These are phyloP conservation scores for Leucocoprinus sp. DNA, from an alignment of 768 basidiomycete species.

Conservation along the genomic window DNA sequence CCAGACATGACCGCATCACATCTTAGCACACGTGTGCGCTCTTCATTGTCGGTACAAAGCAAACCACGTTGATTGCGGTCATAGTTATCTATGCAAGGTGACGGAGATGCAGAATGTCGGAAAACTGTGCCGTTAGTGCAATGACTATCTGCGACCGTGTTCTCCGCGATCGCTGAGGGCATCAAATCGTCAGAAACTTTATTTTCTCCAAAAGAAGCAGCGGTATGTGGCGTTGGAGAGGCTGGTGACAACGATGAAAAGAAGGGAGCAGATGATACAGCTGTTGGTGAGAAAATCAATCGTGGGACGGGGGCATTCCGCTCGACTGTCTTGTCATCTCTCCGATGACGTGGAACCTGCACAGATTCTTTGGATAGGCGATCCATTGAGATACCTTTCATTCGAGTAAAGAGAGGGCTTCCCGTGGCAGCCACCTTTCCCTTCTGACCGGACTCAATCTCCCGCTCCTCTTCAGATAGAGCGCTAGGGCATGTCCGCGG, in stretches of 20 bases:
- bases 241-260: neutral
- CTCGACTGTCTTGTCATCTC: neutral
- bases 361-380: constrained; percentile 8
- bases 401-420: constrained; percentile 7
- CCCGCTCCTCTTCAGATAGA: neutral
- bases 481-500: neutral
- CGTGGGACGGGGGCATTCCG: constrained; percentile 9
- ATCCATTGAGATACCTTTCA: constrained; percentile 1
- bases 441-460: neutral
- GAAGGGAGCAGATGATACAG: neutral
- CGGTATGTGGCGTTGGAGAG: neutral
- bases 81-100: neutral
- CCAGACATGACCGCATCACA: neutral
- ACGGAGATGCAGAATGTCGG: neutral
- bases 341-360: constrained; percentile 2
- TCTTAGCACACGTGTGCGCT: neutral
- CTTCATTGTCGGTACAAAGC: neutral
- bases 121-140: neutral
- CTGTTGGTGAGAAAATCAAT: constrained; percentile 20
- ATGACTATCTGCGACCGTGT: neutral
- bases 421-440: constrained; percentile 1
- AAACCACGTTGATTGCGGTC: neutral
- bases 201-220: neutral
- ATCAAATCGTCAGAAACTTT: neutral
- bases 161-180: neutral